Evolutionary conservation across 2,329 filamentous ascomycete genomes (phyloP).

Genomic region (Neonectria coccinea): DNA sequence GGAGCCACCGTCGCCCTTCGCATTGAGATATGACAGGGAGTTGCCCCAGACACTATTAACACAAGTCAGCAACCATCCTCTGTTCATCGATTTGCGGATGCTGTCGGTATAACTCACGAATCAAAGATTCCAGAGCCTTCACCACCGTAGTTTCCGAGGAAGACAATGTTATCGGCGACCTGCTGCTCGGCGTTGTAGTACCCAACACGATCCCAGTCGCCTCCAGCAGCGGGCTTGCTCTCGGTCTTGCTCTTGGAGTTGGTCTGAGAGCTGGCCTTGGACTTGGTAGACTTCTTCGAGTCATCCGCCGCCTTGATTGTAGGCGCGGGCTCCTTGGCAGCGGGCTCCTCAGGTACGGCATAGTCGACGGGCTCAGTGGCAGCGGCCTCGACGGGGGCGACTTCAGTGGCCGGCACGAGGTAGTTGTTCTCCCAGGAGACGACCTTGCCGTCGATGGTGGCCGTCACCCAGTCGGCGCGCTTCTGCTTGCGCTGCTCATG

Average conservation of each 20-base stretch:
- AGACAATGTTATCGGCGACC: constrained; percentile 58
- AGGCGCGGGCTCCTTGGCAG: constrained; percentile 16
- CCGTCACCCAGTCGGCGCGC: constrained; percentile 62
- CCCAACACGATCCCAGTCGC: constrained; percentile 56
- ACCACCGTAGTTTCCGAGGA: constrained; percentile 62
- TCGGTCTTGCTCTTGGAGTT: constrained; percentile 27
- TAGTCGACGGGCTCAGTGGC: constrained; percentile 20
- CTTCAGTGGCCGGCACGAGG: constrained; percentile 51
- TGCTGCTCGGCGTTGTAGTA: constrained; percentile 59
- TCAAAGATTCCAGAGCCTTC: constrained; percentile 58
- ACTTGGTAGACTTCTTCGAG: constrained; percentile 26
- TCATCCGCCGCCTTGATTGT: not conserved
- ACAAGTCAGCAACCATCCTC: constrained; percentile 22
- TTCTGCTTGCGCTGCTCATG: constrained; percentile 61
- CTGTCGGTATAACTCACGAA: constrained; percentile 48
- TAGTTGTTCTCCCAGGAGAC: constrained; percentile 71
- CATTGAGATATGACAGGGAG: constrained; percentile 60
- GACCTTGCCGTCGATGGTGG: constrained; percentile 68
- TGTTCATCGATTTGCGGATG: not conserved
- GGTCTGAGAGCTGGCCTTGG: constrained; percentile 20
- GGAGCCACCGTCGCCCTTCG: constrained; percentile 54
- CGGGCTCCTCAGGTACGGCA: constrained; percentile 5
- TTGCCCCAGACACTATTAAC: constrained; percentile 55
- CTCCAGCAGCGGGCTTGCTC: constrained; percentile 23
- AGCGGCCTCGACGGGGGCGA: constrained; percentile 32